Conservation (phyloP, 2,329 filamentous ascomycete species). For the Fusarium sp. region DNA sequence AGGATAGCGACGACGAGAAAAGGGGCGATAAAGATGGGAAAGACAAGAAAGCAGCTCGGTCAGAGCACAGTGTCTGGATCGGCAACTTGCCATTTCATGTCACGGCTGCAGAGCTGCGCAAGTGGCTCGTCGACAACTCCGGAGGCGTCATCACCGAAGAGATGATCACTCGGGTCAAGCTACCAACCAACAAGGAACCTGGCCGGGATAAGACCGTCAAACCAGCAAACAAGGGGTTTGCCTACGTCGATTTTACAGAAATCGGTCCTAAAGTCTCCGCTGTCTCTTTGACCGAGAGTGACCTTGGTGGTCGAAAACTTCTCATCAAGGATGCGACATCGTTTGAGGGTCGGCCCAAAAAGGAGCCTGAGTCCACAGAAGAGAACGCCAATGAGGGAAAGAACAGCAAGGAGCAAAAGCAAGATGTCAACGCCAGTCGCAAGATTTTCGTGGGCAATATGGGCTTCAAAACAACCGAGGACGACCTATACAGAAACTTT, state of each 20-base stretch:
- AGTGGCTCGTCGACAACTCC: constrained; percentile 80
- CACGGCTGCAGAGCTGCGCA: constrained; percentile 77
- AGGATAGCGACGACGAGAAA: constrained; percentile 49
- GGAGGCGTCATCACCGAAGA: constrained; percentile 71
- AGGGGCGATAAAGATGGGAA: constrained; percentile 49
- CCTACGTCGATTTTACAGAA: constrained; percentile 90
- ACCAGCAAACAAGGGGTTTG: constrained; percentile 86
- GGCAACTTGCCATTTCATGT: constrained; percentile 91
- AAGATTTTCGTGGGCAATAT: constrained; percentile 95
- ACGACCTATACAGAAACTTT: constrained; percentile 83
- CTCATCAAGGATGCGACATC: constrained; percentile 93
- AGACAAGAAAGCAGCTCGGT: constrained; percentile 64
- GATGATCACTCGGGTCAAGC: constrained; percentile 84
- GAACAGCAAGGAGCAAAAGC: constrained; percentile 48
- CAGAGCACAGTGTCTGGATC: constrained; percentile 91
- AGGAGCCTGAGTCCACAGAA: constrained; percentile 55
- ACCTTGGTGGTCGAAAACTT: constrained; percentile 78
- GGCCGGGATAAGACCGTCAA: constrained; percentile 47
- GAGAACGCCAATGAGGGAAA: constrained; percentile 44
- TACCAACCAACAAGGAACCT: constrained; percentile 71
- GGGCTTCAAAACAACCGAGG: constrained; percentile 81
- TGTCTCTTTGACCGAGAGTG: constrained; percentile 84
- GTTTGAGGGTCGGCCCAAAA: constrained; percentile 88
- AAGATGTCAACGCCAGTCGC: constrained; percentile 70
- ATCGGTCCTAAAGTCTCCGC: constrained; percentile 78